Percentiles rank a stretch among this genome's conserved stretches.
phyloP scores from a whole-genome alignment of 2,329 filamentous ascomycete genomes.

The Coniochaeta ligniaria region DNA sequence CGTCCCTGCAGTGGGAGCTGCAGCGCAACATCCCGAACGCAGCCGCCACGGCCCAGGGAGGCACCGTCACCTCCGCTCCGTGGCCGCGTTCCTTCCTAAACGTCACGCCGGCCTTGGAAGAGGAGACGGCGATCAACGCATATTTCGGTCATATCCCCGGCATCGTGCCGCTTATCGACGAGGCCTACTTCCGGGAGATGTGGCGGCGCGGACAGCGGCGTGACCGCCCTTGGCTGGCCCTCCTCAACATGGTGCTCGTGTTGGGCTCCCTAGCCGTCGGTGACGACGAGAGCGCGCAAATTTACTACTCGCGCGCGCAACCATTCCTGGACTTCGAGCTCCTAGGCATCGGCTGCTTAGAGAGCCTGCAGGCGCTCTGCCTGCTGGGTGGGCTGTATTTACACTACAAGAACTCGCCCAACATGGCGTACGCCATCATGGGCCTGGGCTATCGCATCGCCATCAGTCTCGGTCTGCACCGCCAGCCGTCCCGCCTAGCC shows the following conservation, averaged over 20 bases:
- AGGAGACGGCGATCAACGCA: not conserved
- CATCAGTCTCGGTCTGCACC: constrained; percentile 12
- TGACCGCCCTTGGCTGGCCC: not conserved
- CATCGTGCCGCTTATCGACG: not conserved
- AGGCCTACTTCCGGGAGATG: not conserved
- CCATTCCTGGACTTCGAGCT: not conserved
- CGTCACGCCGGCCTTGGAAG: not conserved
- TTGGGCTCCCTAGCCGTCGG: not conserved
- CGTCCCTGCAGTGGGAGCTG: not conserved
- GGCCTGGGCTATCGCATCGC: constrained; percentile 13
- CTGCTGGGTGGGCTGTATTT: constrained; percentile 14
- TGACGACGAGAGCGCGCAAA: not conserved
- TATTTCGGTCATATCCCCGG: not conserved
- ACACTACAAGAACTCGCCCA: constrained; percentile 16
- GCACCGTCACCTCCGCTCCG: not conserved
- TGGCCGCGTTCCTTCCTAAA: too few species aligned
- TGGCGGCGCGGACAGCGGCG: not conserved
- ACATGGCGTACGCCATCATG: constrained; percentile 14
- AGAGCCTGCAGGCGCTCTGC: constrained; percentile 14
- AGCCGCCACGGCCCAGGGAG: not conserved
- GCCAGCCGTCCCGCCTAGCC: not conserved
- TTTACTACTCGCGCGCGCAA: not conserved
- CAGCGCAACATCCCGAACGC: not conserved
- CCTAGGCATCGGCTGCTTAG: constrained; percentile 6
- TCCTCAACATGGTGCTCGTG: constrained; percentile 1